A percentile compares a stretch with the other conserved stretches of the same genome.
phyloP scores from a whole-genome alignment of 2,329 filamentous ascomycete species.

The Thielaviopsis euricoi region DNA sequence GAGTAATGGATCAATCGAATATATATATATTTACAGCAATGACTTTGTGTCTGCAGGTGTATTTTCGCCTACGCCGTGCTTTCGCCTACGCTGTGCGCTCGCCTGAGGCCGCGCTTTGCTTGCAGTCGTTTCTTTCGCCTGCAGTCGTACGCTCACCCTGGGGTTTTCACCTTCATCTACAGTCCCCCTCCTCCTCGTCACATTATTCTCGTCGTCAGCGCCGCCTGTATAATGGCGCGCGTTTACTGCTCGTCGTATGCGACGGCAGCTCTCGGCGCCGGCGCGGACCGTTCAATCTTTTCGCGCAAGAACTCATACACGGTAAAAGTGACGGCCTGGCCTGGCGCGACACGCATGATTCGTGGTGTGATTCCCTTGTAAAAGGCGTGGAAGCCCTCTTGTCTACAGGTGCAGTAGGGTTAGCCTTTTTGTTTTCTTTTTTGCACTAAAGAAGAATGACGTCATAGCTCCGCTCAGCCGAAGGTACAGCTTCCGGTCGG shows the following conservation, averaged over 20 bases:
- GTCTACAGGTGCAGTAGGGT: conserved; percentile 29
- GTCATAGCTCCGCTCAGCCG: conserved; percentile 7
- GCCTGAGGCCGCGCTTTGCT: too few species aligned
- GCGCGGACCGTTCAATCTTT: conserved; percentile 40
- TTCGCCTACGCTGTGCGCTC: too few species aligned
- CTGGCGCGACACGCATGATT: conserved; percentile 92
- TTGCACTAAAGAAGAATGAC: conserved; percentile 1
- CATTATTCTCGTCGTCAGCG: too few species aligned
- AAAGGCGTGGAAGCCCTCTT: conserved; percentile 87
- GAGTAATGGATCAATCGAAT: background rate
- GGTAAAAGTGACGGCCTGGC: conserved; percentile 65
- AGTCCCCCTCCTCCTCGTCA: too few species aligned
- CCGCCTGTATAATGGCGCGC: too few species aligned
- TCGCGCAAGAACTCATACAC: conserved; percentile 66
- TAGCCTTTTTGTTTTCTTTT: background rate
- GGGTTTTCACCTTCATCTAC: too few species aligned
- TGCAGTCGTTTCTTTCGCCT: too few species aligned
- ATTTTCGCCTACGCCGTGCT: too few species aligned
- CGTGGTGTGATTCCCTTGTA: conserved; percentile 98
- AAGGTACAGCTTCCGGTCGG: background rate
- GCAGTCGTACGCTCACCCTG: too few species aligned
- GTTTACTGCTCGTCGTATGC: conserved; percentile 5
- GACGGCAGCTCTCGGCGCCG: background rate
- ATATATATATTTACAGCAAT: background rate
- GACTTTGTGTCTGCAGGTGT: background rate